These are phyloP conservation scores for Blastobotrys persicus DNA, from an alignment of 1,139 yeast species.

Conservation along the genomic window DNA sequence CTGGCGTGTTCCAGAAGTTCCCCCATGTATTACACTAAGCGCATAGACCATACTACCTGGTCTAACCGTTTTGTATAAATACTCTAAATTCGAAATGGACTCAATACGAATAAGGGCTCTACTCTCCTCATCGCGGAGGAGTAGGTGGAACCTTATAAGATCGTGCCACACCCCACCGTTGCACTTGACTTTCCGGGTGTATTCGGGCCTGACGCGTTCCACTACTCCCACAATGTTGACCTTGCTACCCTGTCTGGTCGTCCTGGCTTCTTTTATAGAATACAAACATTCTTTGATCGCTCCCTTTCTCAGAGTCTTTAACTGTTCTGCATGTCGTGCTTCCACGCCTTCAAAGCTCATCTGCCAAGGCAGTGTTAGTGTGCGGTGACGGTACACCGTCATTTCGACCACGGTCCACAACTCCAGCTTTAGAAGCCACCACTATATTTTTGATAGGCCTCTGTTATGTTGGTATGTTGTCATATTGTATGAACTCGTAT, in stretches of 20 bases:
- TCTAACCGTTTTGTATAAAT: background rate
- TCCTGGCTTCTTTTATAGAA: background rate
- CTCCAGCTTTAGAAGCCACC: background rate
- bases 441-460: too few relatives aligned
- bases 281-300: too few relatives aligned
- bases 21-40: background rate
- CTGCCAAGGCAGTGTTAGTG: too few relatives aligned
- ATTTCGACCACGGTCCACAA: background rate
- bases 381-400: too few relatives aligned
- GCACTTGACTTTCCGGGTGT: background rate
- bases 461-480: too few relatives aligned
- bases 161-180: background rate
- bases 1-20: background rate
- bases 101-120: background rate
- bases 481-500: too few relatives aligned
- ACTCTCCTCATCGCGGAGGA: background rate
- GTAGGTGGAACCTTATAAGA: background rate
- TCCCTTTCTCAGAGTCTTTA: background rate
- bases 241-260: background rate
- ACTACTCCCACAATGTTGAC: background rate
- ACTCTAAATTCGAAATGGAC: background rate
- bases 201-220: background rate
- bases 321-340: background rate
- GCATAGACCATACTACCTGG: conserved; percentile 2
- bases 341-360: background rate